phyloP scores from a whole-genome alignment of 208 protist species.

The Acanthamoeba triangularis region DNA sequence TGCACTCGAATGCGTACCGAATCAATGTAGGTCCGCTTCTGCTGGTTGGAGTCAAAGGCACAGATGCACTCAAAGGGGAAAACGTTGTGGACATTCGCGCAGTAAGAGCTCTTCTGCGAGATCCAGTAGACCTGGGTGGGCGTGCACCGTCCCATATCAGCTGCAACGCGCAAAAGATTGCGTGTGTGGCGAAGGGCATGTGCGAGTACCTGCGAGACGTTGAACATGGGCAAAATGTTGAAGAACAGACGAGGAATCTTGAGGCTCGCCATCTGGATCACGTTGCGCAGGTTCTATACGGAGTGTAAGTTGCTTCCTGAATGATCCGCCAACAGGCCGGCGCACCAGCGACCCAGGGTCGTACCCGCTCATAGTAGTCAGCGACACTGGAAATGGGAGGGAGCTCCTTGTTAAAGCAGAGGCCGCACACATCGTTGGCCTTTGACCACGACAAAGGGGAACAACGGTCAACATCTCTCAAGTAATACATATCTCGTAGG shows the following conservation, averaged over 20 bases:
- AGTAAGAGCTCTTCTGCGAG: neutral
- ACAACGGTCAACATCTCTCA: neutral
- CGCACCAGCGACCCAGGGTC: neutral
- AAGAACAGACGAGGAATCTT: conserved; percentile 40
- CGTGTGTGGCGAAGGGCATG: too few relatives aligned
- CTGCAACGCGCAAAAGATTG: too few relatives aligned
- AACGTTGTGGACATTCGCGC: neutral
- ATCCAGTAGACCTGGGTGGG: neutral
- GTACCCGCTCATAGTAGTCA: conserved; percentile 44
- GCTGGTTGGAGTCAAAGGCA: conserved; percentile 19
- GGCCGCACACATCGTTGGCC: conserved; percentile 50
- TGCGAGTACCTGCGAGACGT: conserved; percentile 3
- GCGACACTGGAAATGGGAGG: neutral
- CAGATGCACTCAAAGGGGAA: conserved; percentile 64
- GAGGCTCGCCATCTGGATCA: neutral
- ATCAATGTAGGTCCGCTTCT: conserved; percentile 24
- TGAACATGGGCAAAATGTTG: conserved; percentile 68
- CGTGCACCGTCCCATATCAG: too few relatives aligned
- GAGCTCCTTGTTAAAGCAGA: conserved; percentile 27
- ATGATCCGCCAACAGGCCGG: neutral
- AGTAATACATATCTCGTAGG: neutral
- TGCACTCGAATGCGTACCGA: neutral
- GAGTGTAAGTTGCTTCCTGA: neutral
- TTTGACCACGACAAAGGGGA: neutral
- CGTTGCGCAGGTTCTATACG: neutral